Conservation (phyloP, 2,329 filamentous ascomycete species). For the Trichocomaceae sp. region DNA sequence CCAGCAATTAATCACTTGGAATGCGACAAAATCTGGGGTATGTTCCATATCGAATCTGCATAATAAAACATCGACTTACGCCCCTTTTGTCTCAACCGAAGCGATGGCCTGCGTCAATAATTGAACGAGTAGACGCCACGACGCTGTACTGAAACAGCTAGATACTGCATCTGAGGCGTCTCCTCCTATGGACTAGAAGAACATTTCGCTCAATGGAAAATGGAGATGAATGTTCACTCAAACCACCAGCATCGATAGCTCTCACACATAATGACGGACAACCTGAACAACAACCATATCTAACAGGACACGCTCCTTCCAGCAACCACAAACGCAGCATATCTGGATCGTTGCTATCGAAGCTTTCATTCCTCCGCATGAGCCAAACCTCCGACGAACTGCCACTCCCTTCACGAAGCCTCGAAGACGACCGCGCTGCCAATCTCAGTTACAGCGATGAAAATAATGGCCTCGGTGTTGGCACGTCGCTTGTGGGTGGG, state of each 20-base stretch:
- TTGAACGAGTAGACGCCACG: neutral
- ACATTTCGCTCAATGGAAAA: constrained; percentile 28
- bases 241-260: constrained; percentile 20
- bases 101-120: neutral
- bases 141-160: neutral
- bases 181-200: constrained; percentile 1
- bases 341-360: constrained; percentile 61
- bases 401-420: neutral
- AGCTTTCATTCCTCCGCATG: constrained; percentile 61
- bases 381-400: constrained; percentile 25
- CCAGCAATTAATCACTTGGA: neutral
- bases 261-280: constrained; percentile 18
- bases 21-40: neutral
- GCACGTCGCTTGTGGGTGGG: constrained; percentile 21
- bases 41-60: neutral
- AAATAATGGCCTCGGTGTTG: constrained; percentile 17
- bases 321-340: constrained; percentile 42
- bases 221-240: constrained; percentile 21
- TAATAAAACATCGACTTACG: neutral
- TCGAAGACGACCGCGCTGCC: constrained; percentile 28
- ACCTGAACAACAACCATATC: neutral
- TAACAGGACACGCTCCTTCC: constrained; percentile 26
- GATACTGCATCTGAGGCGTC: neutral
- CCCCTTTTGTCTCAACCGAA: neutral
- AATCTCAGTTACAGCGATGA: neutral